These are phyloP conservation scores for Psilocybe sp. DNA, from an alignment of 768 basidiomycete species.

Conservation along the genomic window DNA sequence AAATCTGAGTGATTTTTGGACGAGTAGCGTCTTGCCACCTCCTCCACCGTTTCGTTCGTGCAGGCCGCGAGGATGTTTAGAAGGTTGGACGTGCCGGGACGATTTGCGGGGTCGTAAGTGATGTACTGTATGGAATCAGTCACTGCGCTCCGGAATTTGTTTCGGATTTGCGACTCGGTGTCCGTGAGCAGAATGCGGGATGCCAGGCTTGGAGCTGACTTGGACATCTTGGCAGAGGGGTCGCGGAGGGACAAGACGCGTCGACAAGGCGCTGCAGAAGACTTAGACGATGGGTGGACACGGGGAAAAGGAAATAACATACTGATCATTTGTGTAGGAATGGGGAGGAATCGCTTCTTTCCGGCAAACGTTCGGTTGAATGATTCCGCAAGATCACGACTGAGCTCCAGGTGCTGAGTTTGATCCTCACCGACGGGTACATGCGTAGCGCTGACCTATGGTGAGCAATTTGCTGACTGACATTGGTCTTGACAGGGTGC, in stretches of 20 bases:
- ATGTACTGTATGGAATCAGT: conserved; percentile 80
- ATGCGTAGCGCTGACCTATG: conserved; percentile 67
- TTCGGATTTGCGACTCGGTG: conserved; percentile 49
- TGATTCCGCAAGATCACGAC: conserved; percentile 74
- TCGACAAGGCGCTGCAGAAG: conserved; percentile 62
- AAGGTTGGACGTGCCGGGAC: conserved; percentile 84
- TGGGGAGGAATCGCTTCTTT: conserved; percentile 56
- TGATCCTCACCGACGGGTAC: conserved; percentile 98
- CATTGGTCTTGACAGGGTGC: conserved; percentile 12
- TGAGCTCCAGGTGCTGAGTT: conserved; percentile 88
- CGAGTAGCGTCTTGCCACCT: conserved; percentile 49
- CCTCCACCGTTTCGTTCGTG: conserved; percentile 39
- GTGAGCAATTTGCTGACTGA: not conserved
- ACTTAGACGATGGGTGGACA: not conserved
- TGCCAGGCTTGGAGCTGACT: conserved; percentile 73
- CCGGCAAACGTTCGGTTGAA: conserved; percentile 73
- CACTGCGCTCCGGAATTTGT: conserved; percentile 78
- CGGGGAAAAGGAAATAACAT: conserved; percentile 24
- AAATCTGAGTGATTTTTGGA: conserved; percentile 60
- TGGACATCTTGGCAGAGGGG: conserved; percentile 91
- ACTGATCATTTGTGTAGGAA: conserved; percentile 78
- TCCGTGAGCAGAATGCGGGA: conserved; percentile 91
- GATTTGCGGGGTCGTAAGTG: conserved; percentile 74
- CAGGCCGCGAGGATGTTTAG: conserved; percentile 80
- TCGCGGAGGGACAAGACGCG: conserved; percentile 86